Evolutionary conservation across 2,329 filamentous ascomycete genomes (phyloP).

Genomic region (Ampelomyces quisqualis): DNA sequence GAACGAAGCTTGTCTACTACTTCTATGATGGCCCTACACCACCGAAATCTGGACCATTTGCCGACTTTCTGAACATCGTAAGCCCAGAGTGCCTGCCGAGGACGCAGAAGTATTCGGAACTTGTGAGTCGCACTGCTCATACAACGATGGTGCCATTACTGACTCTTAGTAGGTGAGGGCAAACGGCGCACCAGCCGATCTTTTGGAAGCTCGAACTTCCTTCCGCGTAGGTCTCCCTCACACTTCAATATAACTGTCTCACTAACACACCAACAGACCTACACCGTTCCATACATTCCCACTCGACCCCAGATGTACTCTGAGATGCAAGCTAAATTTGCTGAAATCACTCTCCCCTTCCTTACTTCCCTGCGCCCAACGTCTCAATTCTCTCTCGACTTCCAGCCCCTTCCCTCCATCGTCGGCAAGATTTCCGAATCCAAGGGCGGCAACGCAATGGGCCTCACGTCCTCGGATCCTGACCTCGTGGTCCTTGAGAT

Average conservation of each 20-base stretch:
- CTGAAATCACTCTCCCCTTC: conserved; percentile 24
- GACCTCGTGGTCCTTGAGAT: conserved; percentile 26
- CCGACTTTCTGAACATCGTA: conserved; percentile 36
- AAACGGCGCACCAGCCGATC: conserved; percentile 15
- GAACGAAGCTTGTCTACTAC: conserved; percentile 17
- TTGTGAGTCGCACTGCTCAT: conserved; percentile 20
- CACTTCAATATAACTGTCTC: conserved; percentile 6
- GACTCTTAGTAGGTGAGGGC: conserved; percentile 11
- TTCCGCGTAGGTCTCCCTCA: conserved; percentile 22
- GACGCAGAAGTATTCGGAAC: conserved; percentile 35
- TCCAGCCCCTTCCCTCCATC: conserved; percentile 25
- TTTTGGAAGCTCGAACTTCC: conserved; percentile 18
- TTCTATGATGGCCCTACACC: conserved; percentile 30
- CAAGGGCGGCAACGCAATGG: conserved; percentile 30
- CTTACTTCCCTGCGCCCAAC: conserved; percentile 17
- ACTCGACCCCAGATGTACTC: conserved; percentile 38
- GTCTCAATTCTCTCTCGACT: conserved; percentile 25
- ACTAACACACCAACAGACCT: conserved; percentile 17
- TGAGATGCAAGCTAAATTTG: conserved; percentile 37
- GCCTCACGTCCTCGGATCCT: conserved; percentile 21
- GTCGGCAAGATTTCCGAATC: conserved; percentile 19
- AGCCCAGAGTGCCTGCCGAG: conserved; percentile 21
- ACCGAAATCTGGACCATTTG: conserved; percentile 36
- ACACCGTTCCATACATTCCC: conserved; percentile 27
- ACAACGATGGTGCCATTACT: conserved; percentile 3